Conservation (phyloP, 768 basidiomycete species). For the Naganishia kalamii region DNA sequence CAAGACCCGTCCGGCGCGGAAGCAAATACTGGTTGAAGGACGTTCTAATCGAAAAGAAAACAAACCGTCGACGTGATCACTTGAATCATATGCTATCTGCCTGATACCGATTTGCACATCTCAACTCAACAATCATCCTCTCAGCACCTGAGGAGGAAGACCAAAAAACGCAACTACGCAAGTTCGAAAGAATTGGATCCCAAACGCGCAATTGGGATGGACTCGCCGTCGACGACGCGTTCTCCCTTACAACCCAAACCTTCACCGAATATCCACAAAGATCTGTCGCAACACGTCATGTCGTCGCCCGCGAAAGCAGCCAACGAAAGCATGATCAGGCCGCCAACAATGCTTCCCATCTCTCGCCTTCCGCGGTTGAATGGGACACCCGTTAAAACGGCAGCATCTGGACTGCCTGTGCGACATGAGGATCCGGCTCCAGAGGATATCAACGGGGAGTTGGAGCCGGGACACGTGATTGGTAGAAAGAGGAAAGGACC, state of each 20-base stretch:
- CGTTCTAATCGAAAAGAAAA: constrained; percentile 3
- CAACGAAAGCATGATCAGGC: constrained; percentile 12
- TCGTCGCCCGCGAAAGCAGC: constrained; percentile 7
- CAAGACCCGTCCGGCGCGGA: not conserved
- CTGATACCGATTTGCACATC: not conserved
- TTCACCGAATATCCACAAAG: not conserved
- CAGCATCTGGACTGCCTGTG: not conserved
- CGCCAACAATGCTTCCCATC: constrained; percentile 2
- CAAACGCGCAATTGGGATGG: not conserved
- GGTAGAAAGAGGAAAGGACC: constrained; percentile 17
- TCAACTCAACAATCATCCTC: too few species aligned
- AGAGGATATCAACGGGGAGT: not conserved
- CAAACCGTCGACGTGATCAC: not conserved
- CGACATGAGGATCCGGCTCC: not conserved
- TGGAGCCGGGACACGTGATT: not conserved
- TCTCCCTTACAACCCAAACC: constrained; percentile 8
- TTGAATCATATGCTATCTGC: not conserved
- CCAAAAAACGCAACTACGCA: not conserved
- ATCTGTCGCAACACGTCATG: not conserved
- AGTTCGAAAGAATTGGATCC: not conserved
- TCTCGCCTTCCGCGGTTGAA: constrained; percentile 9
- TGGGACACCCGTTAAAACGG: constrained; percentile 1
- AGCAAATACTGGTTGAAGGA: constrained; percentile 4
- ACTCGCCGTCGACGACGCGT: not conserved
- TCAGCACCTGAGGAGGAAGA: not conserved